Evolutionary conservation across 306 rosid genomes (phyloP), one percentile per base, ranked within the genome.

Genomic region (Quercus agrifolia): DNA sequence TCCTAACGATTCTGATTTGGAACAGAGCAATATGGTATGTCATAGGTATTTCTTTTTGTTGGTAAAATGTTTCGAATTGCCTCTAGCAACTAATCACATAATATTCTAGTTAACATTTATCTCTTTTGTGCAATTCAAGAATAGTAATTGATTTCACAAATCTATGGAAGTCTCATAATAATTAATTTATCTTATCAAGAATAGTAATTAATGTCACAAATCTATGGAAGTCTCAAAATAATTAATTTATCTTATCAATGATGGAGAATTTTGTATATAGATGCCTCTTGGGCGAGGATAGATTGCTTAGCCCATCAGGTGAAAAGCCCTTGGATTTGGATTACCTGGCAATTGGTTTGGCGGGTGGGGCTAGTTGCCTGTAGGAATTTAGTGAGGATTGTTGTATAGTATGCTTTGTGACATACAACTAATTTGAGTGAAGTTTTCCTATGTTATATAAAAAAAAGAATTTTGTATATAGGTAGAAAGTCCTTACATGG

Each of bases 11-110:
- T 83, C 85, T 68, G 92, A 86, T 31, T 38, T 78, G 80, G 91
- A 91, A 75, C 89, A 84, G 64, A 83, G 61, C 69, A 81, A 85
- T 85, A 80, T 78, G 92, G 97, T 91, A 90, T 33, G 80, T 27
- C 68, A 74, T 71, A 35, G 14, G 20, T 10, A 19, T 67, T 49
- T 35, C 44, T 18, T 28, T 67, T 67, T 19, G n/a, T 33, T 31
- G 15, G 14, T 9, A 67, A 58, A 21, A 10, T 59, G 66, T 59
- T 59, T 59, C 0, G 2, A 59, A 13, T 25, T 59, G 31, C 25
- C 66, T 59, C 67, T 23, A 21, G 6, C 67, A 23, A 59, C 67
- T 59, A 12, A 23, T 59, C 11, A 23, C 67, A 59, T 23, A 2
- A 59, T 30, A 23, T 63, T 35, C n/a, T 14, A 27, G 70, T 27